Conservation (phyloP, 371 early-diverging fungal genomes). For the Mucor indicus region DNA sequence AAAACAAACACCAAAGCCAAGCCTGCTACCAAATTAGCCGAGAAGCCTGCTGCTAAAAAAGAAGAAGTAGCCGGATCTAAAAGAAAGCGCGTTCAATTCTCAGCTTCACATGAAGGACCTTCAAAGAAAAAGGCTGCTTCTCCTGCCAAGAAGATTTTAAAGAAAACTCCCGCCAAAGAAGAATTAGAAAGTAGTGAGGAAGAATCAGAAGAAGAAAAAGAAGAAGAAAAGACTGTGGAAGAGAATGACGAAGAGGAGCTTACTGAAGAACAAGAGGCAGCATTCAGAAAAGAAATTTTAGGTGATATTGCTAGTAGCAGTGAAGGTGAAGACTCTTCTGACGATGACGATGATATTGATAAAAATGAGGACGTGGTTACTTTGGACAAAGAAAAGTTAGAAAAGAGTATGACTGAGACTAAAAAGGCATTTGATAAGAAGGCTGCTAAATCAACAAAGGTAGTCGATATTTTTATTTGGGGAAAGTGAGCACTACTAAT, state of each 20-base stretch:
- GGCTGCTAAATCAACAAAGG: conserved; percentile 5
- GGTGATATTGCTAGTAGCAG: conserved; percentile 48
- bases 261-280: conserved; percentile 43
- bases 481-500: background rate
- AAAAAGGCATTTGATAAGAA: conserved; percentile 30
- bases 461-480: background rate
- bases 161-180: conserved; percentile 13
- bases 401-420: conserved; percentile 36
- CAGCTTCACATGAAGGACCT: conserved; percentile 1
- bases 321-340: conserved; percentile 46
- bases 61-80: conserved; percentile 23
- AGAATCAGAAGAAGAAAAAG: conserved; percentile 4
- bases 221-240: conserved; percentile 10
- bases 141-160: conserved; percentile 2
- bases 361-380: conserved; percentile 50
- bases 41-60: conserved; percentile 5
- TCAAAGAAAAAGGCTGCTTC: conserved; percentile 11
- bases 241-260: conserved; percentile 25
- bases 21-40: conserved; percentile 1
- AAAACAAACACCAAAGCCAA: background rate
- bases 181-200: conserved; percentile 2
- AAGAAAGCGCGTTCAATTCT: conserved; percentile 20
- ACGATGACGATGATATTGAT: conserved; percentile 32
- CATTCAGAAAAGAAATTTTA: conserved; percentile 46
- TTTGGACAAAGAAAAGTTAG: conserved; percentile 27